A percentile compares a stretch with the other conserved stretches of the same genome.
These are phyloP conservation scores for Lasiosphaeriaceae sp. DNA, from an alignment of 495 filamentous ascomycete genomes.

Conservation along the genomic window DNA sequence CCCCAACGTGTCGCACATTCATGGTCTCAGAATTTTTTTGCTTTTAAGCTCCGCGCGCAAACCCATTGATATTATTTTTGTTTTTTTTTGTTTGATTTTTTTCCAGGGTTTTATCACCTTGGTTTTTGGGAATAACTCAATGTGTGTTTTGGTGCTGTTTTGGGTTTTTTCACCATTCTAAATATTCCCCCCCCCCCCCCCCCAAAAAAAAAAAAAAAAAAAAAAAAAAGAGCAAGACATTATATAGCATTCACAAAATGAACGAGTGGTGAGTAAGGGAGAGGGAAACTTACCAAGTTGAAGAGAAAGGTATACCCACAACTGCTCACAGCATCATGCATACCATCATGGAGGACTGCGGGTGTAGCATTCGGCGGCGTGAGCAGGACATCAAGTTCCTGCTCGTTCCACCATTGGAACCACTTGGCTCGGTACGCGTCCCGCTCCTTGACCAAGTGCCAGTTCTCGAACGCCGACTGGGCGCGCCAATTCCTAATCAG, in stretches of 20 bases:
- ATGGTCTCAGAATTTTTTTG: too few species aligned
- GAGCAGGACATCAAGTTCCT: conserved; percentile 72
- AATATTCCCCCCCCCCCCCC: too few species aligned
- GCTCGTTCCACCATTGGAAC: conserved; percentile 77
- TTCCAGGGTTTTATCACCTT: too few species aligned
- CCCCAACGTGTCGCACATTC: too few species aligned
- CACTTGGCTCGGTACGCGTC: conserved; percentile 74
- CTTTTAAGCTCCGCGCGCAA: too few species aligned
- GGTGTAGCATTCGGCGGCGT: conserved; percentile 88
- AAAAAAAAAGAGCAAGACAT: neutral
- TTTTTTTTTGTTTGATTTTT: too few species aligned
- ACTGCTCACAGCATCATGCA: conserved; percentile 78
- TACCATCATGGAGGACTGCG: conserved; percentile 81
- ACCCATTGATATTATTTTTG: too few species aligned
- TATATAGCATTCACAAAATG: neutral
- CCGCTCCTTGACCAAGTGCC: conserved; percentile 71
- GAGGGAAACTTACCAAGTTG: conserved; percentile 61
- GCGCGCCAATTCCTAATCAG: conserved; percentile 67
- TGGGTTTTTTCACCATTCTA: too few species aligned
- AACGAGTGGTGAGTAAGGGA: neutral
- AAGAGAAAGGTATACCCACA: conserved; percentile 97
- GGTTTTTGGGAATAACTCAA: too few species aligned
- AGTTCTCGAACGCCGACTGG: conserved; percentile 70
- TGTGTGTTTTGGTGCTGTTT: too few species aligned
- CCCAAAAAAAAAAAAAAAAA: too few species aligned